These are phyloP conservation scores for Vitis riparia DNA, from an alignment of 164 flowering plant species.

Conservation along the genomic window DNA sequence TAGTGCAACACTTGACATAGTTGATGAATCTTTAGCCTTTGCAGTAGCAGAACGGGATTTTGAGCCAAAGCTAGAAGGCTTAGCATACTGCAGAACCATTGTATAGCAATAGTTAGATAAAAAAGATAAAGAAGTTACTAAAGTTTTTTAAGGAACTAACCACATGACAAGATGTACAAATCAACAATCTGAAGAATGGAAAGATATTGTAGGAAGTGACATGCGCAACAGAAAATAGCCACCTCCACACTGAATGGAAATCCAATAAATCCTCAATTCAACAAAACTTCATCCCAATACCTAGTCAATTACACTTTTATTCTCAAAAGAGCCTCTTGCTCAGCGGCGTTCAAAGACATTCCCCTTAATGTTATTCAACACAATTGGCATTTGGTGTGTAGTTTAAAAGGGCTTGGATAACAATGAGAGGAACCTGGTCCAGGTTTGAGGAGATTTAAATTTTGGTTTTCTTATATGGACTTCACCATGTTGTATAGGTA, in stretches of 20 bases:
- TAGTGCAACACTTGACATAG: slow-evolving; percentile 19
- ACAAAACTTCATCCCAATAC: background rate
- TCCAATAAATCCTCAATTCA: background rate
- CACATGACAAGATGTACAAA: background rate
- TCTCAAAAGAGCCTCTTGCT: too few relatives aligned
- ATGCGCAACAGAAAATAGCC: background rate
- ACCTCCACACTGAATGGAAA: background rate
- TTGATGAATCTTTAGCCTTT: slow-evolving; percentile 38
- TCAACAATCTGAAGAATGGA: background rate
- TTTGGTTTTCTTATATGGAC: too few relatives aligned
- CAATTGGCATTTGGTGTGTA: too few relatives aligned
- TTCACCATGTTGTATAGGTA: too few relatives aligned
- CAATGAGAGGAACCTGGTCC: too few relatives aligned
- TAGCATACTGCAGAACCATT: slow-evolving; percentile 47
- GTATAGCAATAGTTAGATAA: background rate
- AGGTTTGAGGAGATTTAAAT: too few relatives aligned
- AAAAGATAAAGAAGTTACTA: too few relatives aligned
- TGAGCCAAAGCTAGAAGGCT: slow-evolving; percentile 50
- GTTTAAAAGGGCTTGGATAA: too few relatives aligned
- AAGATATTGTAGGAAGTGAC: background rate
- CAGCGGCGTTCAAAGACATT: too few relatives aligned
- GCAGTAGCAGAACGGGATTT: slow-evolving; percentile 52
- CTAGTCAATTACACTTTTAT: too few relatives aligned
- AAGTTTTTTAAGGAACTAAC: too few relatives aligned
- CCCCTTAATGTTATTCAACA: too few relatives aligned